Percentiles rank a stretch among this genome's conserved stretches.
Conservation (phyloP, 225 moss, liverwort and hornwort genomes). For the Straminergon stramineum region DNA sequence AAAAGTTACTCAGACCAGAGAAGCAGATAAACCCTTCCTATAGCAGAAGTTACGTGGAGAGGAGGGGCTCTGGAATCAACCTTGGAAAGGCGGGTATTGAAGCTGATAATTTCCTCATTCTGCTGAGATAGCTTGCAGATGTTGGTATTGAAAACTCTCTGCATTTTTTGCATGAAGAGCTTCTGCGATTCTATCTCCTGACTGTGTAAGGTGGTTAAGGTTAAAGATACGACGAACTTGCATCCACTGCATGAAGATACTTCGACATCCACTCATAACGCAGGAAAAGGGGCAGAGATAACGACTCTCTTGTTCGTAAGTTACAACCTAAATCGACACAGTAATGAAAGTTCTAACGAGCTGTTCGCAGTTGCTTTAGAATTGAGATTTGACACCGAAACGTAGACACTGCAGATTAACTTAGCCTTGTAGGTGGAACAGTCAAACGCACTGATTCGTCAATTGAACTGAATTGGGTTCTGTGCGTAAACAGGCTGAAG, state of each 20-base stretch:
- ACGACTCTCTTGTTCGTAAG: background rate
- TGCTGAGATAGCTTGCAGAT: conserved; percentile 45
- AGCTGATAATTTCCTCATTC: conserved; percentile 50
- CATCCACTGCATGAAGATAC: background rate
- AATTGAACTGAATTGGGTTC: background rate
- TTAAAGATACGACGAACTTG: background rate
- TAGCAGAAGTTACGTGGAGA: background rate
- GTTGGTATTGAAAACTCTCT: conserved; percentile 30
- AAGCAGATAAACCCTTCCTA: background rate
- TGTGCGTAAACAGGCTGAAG: background rate
- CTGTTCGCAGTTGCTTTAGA: background rate
- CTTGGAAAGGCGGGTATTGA: conserved; percentile 52
- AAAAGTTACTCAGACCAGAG: background rate
- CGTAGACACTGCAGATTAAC: background rate
- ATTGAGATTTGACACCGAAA: background rate
- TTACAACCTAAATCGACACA: background rate
- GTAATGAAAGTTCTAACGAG: background rate
- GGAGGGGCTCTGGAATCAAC: background rate
- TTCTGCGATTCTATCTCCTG: conserved; percentile 45
- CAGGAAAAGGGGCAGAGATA: background rate
- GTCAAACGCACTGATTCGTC: background rate
- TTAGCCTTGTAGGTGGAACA: background rate
- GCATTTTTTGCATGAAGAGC: conserved; percentile 45
- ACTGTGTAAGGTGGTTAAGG: conserved; percentile 29
- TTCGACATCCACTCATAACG: background rate